phyloP scores from a whole-genome alignment of 306 rosid species.

The Gleditsia sinensis region DNA sequence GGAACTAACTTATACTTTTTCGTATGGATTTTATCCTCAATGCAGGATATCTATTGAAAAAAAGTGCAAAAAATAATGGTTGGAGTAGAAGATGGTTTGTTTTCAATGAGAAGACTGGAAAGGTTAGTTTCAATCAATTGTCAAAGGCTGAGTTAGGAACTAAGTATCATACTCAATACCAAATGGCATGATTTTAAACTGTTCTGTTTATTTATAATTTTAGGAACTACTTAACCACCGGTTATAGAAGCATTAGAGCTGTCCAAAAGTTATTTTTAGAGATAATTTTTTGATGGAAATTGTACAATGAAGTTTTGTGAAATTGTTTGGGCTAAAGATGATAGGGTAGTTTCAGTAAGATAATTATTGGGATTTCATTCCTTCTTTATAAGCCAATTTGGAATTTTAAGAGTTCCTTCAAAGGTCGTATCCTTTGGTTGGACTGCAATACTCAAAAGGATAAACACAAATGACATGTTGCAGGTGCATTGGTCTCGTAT shows the following conservation, averaged over 20 bases:
- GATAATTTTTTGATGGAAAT: constrained; percentile 5
- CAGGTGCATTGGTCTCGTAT: too few relatives aligned
- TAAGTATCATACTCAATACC: neutral
- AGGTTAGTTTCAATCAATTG: constrained; percentile 43
- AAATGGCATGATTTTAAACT: neutral
- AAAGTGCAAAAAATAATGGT: constrained; percentile 55
- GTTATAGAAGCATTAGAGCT: constrained; percentile 18
- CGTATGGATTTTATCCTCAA: neutral
- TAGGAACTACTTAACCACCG: constrained; percentile 3
- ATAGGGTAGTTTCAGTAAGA: neutral
- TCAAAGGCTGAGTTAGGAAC: constrained; percentile 5
- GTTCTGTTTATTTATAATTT: constrained; percentile 16
- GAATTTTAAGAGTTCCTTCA: too few relatives aligned
- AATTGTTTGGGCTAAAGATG: constrained; percentile 9
- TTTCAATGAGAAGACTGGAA: constrained; percentile 59
- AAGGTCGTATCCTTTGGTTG: too few relatives aligned
- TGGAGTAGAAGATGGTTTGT: constrained; percentile 69
- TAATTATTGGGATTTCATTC: too few relatives aligned
- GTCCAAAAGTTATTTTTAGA: constrained; percentile 1
- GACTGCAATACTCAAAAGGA: too few relatives aligned
- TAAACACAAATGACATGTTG: too few relatives aligned
- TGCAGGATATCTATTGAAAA: constrained; percentile 61
- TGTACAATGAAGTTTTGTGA: constrained; percentile 12
- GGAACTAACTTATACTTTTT: neutral
- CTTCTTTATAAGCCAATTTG: too few relatives aligned